These are phyloP conservation scores for Crinitomyces ghanaensis DNA, from an alignment of 805 yeast species.

Conservation along the genomic window DNA sequence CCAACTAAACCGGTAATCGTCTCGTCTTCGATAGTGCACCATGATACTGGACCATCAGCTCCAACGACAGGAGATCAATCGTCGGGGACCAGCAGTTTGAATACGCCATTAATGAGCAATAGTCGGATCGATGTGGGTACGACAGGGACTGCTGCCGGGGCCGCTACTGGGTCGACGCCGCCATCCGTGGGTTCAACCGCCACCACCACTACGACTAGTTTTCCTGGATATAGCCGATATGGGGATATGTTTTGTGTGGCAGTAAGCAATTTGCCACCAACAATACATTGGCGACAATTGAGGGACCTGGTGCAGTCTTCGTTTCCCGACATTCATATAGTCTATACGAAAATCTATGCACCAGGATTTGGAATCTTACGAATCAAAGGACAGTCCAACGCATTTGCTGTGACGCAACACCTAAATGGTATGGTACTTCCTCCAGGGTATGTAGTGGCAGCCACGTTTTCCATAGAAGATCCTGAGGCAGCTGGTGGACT, in stretches of 20 bases:
- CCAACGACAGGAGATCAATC: no score
- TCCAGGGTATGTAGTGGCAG: slow-evolving; percentile 7
- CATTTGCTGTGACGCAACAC: slow-evolving; percentile 6
- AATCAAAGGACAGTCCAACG: slow-evolving; percentile 11
- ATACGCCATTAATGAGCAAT: no score
- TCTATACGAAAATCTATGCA: slow-evolving; percentile 11
- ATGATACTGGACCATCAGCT: no score
- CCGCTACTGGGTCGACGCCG: no score
- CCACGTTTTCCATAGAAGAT: slow-evolving; percentile 5
- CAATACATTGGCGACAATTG: slow-evolving; percentile 25
- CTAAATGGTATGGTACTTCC: slow-evolving; percentile 9
- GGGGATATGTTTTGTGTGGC: slow-evolving; percentile 5
- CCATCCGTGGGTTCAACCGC: no score
- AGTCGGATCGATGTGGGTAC: no score
- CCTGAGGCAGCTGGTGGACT: background rate
- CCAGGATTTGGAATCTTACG: slow-evolving; percentile 12
- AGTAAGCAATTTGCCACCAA: slow-evolving; percentile 9
- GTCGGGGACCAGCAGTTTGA: no score
- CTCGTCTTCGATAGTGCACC: no score
- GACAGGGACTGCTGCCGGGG: no score
- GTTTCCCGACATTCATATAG: slow-evolving; percentile 9
- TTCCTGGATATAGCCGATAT: slow-evolving; percentile 2
- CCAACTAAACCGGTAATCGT: no score
- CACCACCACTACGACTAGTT: no score
- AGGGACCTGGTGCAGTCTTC: slow-evolving; percentile 7